phyloP scores from a whole-genome alignment of 2,329 filamentous ascomycete species.

The Sclerotinia subarctica region DNA sequence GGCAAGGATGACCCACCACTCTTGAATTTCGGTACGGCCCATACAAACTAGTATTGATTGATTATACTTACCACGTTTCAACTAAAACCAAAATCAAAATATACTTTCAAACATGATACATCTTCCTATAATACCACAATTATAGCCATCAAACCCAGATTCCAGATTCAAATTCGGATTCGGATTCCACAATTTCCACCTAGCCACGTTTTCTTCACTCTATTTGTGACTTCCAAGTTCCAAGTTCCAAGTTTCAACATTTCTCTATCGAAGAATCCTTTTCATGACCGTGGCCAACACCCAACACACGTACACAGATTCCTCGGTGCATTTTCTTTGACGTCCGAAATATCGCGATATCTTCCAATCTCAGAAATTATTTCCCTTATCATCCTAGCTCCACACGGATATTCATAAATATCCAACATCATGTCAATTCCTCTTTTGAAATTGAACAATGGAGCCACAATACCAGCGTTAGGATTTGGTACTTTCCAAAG shows the following conservation, averaged over 20 bases:
- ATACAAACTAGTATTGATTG: not conserved
- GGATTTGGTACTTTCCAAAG: conserved; percentile 43
- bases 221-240: conserved; percentile 10
- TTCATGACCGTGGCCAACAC: not conserved
- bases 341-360: not conserved
- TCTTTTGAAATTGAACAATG: conserved; percentile 37
- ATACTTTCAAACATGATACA: not conserved
- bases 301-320: not conserved
- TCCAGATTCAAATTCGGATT: too few species aligned
- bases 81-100: not conserved
- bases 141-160: not conserved
- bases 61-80: conserved; percentile 20
- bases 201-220: conserved; percentile 1
- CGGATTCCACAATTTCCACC: not conserved
- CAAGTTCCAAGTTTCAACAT: not conserved
- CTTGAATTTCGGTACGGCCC: not conserved
- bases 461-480: conserved; percentile 41
- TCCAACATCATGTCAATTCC: conserved; percentile 11
- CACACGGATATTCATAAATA: not conserved
- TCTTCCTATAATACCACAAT: not conserved
- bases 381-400: not conserved
- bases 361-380: not conserved
- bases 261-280: not conserved
- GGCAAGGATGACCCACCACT: conserved; percentile 20
- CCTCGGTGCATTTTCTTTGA: not conserved